Evolutionary conservation across 139 green algal genomes (phyloP), one percentile per base, ranked within the genome.

Genomic region (Deuterostichococcus epilithicus): DNA sequence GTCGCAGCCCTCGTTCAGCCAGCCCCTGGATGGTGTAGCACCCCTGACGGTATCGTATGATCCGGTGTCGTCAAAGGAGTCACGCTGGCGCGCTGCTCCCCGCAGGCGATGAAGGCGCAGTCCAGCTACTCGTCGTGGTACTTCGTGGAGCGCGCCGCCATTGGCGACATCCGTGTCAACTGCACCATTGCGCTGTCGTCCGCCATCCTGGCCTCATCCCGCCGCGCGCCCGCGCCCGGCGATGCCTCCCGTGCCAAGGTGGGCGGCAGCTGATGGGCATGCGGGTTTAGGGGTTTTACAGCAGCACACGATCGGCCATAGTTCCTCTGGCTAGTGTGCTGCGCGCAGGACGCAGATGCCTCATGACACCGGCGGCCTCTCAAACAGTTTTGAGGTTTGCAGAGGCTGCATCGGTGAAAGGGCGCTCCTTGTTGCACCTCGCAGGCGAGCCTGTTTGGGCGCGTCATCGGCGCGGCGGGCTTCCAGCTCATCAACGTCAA

Each of bases 401-500:
- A 23, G 10, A 52, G 13, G 13, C 8, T 23, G 10, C 42, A 52
- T 52, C 10, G 10, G 42, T 52, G 42, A 23, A 13, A 8, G 10
- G 10, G 42, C 8, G 10, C 10, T 23, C 13, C 42, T 52, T 52
- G 42, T 8, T 52, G 8, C 42, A 22, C 20, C 37, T 10, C 26
- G 37, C 72, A 76, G 72, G 63, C 67, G 26, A 83, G 72, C 68
- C 47, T 79, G 38, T 86, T 90, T 78, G 82, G 73, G 32, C 79
- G 89, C 5, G 47, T 92, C 10, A 89, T 92, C 1, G 90, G 87
- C 42, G 85, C 82, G 25, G 85, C 75, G 1, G 92, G 92, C 30
- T 93, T 95, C 76, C 87, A 94, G 83, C 91, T 97, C 1, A 90
- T 97, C 80, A 96, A 97, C 67, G 92, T 96, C 5, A 91, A 84